Evolutionary conservation across 176 grass and related monocot species (phyloP), one percentile per base, ranked within the genome.

Genomic region (Calamus simplicifolius): DNA sequence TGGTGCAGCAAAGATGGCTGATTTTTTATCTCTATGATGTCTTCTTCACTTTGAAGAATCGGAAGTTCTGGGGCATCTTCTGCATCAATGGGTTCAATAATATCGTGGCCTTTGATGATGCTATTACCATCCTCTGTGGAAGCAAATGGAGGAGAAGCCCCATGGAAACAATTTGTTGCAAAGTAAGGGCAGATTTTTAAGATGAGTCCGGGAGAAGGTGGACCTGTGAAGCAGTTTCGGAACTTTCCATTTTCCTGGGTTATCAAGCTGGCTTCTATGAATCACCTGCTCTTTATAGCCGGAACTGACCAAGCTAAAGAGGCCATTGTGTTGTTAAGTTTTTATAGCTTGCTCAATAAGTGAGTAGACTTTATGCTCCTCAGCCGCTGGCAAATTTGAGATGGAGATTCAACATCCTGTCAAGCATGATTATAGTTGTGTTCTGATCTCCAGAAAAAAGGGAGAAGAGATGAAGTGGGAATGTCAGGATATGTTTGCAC

Each of bases 81-180:
- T 48, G 87, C 51, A 74, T 73, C 72, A 25, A 91, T 88, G 67
- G 81, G 57, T 69, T 97, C 84, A 4, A 91, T 62, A 74, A 80
- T 38, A 51, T 67, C 63, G 55, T 56, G 38, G 56, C 83, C 86
- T 71, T 59, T 82, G 30, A 97, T 54, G 64, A 97, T 80, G 35
- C 43, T 83, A 54, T 27, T 66, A 70, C 43, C 54, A 23, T 79
- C 73, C 49, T 89, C 82, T 26, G 62, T 25, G 0, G 79, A 80
- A 51, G 74, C 76, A 81, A 79, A 89, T 29, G 77, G 82, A 43
- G 89, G 62, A 59, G 85, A 86, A 51, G 79, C 50, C 77, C 82
- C 77, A 89, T 57, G 82, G 58, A 67, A 89, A 66, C 60, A 83
- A 29, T 54, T 86, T 79, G 13, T 48, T 79, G 68, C 82, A 86